A percentile compares a stretch with the other conserved stretches of the same genome.
Evolutionary conservation across 2,329 filamentous ascomycete genomes (phyloP).

Genomic region (Endoconidiophora polonica): DNA sequence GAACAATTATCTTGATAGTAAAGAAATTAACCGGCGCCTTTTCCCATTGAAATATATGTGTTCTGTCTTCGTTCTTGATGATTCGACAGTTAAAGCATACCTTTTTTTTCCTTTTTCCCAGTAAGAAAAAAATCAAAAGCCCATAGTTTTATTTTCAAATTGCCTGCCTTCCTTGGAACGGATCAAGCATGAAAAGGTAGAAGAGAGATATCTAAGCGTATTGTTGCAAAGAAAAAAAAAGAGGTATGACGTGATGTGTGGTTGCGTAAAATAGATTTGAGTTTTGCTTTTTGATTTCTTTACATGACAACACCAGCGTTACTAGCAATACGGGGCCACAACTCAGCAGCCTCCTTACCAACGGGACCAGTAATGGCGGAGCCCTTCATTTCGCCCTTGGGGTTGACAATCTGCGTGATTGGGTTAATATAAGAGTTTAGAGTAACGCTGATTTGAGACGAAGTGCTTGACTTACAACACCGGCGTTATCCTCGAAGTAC

Average conservation of each 20-base stretch:
- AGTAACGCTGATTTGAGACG: not conserved
- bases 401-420: conserved; percentile 75
- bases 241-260: conserved; percentile 6
- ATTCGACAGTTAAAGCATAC: not conserved
- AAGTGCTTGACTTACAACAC: conserved; percentile 58
- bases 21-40: conserved; percentile 3
- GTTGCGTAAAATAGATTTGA: conserved; percentile 15
- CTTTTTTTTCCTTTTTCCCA: conserved; percentile 4
- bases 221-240: not conserved
- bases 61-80: not conserved
- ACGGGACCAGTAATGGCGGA: conserved; percentile 98
- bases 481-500: conserved; percentile 99
- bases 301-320: conserved; percentile 99
- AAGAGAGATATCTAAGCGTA: not conserved
- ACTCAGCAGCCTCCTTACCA: conserved; percentile 98
- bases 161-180: too few relatives aligned
- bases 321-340: conserved; percentile 99
- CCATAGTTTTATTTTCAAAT: not conserved
- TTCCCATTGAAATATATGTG: conserved; percentile 2
- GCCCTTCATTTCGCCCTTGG: conserved; percentile 99
- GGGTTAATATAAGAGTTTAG: not conserved
- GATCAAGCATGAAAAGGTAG: not conserved
- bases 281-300: conserved; percentile 26
- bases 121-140: conserved; percentile 6
- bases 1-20: not conserved